Evolutionary conservation across 2,329 filamentous ascomycete genomes (phyloP), one percentile per base, ranked within the genome.

Genomic region (Aspergillus sp.): DNA sequence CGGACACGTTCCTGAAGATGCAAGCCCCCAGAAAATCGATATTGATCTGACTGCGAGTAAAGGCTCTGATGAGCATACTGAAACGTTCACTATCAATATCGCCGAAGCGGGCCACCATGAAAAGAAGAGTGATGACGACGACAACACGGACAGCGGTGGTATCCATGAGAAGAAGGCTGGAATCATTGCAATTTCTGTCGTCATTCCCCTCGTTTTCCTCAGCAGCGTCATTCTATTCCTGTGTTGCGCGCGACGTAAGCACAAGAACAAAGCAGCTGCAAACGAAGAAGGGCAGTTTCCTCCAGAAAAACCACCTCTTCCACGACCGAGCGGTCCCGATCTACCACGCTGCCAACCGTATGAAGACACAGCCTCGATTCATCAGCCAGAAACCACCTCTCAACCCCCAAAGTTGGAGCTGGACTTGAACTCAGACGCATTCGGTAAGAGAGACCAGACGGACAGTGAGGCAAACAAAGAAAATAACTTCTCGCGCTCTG

Each of bases 1-100:
- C n/a, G 78, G 77, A 10, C 68, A 65, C n/a, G 67, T 78, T 7
- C 76, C 77, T 0, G 50, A 58, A 1, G 60, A 66, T 39, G 45
- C 68, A 5, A 49, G 62, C 6, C 59, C 72, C 2, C 57, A 66
- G 31, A 62, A 64, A 7, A 60, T 74, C 13, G 57, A 63, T 12
- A 67, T 72, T 19, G 71, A 65, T 9, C 46, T 80, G 31, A 72
- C 62, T 7, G 73, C 71, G 12, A 66, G 54, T 19, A 65, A 67
- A 40, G 66, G 62, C 31, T 55, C 59, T 52, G 39, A 54, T 44
- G 59, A 60, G 35, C 66, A 76, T 40, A 67, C 66, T 7, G 69
- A 73, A 42, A 55, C 58, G 3, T 74, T 80, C 45, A 64, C 62
- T 2, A 65, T 79, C 6, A 57, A 60, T 37, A 47, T 63, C 13